Evolutionary conservation across 306 rosid species (phyloP), one percentile per base, ranked within the genome.

Genomic region (Senna siamea): DNA sequence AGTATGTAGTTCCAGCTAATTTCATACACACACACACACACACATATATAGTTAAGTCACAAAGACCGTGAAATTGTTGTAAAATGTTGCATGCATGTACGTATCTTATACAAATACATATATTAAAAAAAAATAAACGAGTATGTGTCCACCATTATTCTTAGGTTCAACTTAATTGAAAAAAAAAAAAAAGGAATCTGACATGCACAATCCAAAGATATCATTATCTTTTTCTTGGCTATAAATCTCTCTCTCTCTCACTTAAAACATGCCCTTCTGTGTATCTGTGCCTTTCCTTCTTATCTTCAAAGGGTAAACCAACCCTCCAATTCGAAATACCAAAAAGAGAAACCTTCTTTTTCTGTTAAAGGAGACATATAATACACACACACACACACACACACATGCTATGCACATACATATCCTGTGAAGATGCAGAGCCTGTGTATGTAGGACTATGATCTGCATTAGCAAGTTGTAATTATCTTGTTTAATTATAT

Each of bases 141-240:
- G n/a, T n/a, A n/a, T n/a, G n/a, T n/a, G n/a, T n/a, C n/a, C n/a
- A n/a, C n/a, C n/a, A n/a, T n/a, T n/a, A n/a, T n/a, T n/a, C n/a
- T n/a, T n/a, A n/a, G n/a, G n/a, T n/a, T n/a, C n/a, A n/a, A n/a
- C n/a, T n/a, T n/a, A n/a, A n/a, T n/a, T n/a, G n/a, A n/a, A n/a
- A n/a, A n/a, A 59, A 64, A 17, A 30, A 50, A 46, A 65, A 37
- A 67, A 40, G 38, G 6, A 46, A 37, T 22, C 84, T 70, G 87
- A 83, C 87, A 85, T 67, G 70, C 84, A 79, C 58, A 81, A 79
- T 83, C 77, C 70, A 80, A 80, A 69, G 75, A 75, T 72, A 83
- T 79, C 84, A 68, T 54, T 64, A 74, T 75, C 64, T 80, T 51
- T 76, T 79, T 71, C 80, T 81, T 53, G 1, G n/a, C n/a, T 62